phyloP scores from a whole-genome alignment of 129 eudicot species.

The Artemisia argyi region DNA sequence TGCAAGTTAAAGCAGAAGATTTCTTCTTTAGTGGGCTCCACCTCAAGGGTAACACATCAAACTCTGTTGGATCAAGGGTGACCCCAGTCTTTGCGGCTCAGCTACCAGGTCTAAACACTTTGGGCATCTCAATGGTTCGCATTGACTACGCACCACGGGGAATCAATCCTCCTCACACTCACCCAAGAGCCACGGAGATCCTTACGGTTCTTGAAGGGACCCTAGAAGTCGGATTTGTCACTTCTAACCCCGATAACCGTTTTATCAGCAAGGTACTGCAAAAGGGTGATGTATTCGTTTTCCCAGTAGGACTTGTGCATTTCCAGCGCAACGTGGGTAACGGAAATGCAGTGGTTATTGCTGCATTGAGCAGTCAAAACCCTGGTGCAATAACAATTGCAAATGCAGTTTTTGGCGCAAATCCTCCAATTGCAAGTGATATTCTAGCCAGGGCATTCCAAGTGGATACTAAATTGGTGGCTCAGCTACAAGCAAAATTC shows the following conservation, averaged over 20 bases:
- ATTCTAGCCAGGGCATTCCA: slow-evolving; percentile 21
- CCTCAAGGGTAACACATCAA: slow-evolving; percentile 44
- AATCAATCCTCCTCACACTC: slow-evolving; percentile 44
- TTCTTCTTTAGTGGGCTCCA: slow-evolving; percentile 48
- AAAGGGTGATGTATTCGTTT: slow-evolving; percentile 49
- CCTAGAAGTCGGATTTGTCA: slow-evolving; percentile 38
- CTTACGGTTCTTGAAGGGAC: slow-evolving; percentile 40
- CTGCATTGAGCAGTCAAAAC: slow-evolving; percentile 46
- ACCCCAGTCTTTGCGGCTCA: slow-evolving; percentile 36
- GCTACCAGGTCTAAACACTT: slow-evolving; percentile 41
- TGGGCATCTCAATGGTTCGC: slow-evolving; percentile 45
- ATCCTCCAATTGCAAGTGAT: slow-evolving; percentile 14
- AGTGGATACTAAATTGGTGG: slow-evolving; percentile 6
- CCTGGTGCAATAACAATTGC: slow-evolving; percentile 32
- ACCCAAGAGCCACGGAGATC: slow-evolving; percentile 52
- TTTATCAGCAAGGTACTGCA: slow-evolving; percentile 35
- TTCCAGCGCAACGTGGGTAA: slow-evolving; percentile 38
- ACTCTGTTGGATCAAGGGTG: slow-evolving; percentile 39
- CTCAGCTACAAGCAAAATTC: slow-evolving; percentile 28
- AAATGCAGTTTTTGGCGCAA: slow-evolving; percentile 19
- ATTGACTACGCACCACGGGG: slow-evolving; percentile 47
- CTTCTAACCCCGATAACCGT: slow-evolving; percentile 43
- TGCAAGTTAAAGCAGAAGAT: slow-evolving; percentile 36
- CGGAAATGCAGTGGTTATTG: slow-evolving; percentile 32
- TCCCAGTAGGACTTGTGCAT: slow-evolving; percentile 44